These are phyloP conservation scores for Tephrocybe sp. DNA, from an alignment of 768 basidiomycete species.

Conservation along the genomic window DNA sequence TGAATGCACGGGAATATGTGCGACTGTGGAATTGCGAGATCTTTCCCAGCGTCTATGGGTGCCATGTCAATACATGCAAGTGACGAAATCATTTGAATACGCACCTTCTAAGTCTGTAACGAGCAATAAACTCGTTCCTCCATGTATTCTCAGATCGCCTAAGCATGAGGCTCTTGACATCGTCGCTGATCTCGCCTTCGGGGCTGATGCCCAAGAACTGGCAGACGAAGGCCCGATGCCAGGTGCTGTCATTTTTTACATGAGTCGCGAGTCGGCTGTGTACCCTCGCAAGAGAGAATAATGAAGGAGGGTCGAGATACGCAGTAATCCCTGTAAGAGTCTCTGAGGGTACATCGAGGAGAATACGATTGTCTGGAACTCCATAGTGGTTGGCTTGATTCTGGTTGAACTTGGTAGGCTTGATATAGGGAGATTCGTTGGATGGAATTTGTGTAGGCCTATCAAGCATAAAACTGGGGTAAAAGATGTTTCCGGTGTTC, in stretches of 20 bases:
- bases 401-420: constrained; percentile 25
- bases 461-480: constrained; percentile 64
- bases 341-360: constrained; percentile 62
- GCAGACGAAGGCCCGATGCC: constrained; percentile 70
- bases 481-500: background rate
- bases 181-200: constrained; percentile 51
- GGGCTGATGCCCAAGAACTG: constrained; percentile 67
- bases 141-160: constrained; percentile 58
- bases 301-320: constrained; percentile 61
- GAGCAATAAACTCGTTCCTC: constrained; percentile 65
- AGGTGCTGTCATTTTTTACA: constrained; percentile 76
- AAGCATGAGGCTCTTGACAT: constrained; percentile 47
- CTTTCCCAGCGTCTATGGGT: constrained; percentile 63
- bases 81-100: constrained; percentile 5
- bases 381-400: constrained; percentile 48
- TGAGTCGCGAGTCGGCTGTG: constrained; percentile 55
- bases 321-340: constrained; percentile 76
- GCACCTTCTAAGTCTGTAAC: constrained; percentile 57
- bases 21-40: constrained; percentile 55
- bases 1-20: constrained; percentile 64
- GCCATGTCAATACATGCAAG: background rate
- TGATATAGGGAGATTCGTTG: constrained; percentile 35
- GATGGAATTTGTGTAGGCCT: constrained; percentile 41
- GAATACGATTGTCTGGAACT: constrained; percentile 29
- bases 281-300: constrained; percentile 56